phyloP scores from a whole-genome alignment of 148 eudicot species.

The Rhododendron simsii region DNA sequence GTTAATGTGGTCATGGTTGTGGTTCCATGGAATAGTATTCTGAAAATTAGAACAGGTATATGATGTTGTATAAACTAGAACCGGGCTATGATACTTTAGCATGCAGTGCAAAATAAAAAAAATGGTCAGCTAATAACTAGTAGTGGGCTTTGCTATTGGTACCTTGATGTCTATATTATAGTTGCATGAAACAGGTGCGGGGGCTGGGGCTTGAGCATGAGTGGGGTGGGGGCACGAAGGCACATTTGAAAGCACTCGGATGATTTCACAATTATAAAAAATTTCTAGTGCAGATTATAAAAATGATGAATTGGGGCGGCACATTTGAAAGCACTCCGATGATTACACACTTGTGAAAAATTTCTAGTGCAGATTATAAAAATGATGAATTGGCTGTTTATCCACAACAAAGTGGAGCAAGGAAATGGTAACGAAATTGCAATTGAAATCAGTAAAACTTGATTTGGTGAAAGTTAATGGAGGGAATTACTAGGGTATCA shows the following conservation, averaged over 20 bases:
- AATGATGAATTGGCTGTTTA: background rate
- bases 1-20: background rate
- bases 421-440: background rate
- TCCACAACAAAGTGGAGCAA: background rate
- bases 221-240: too few species aligned
- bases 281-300: background rate
- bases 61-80: background rate
- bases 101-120: background rate
- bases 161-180: background rate
- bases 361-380: background rate
- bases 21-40: background rate
- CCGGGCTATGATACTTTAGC: background rate
- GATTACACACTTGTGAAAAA: background rate
- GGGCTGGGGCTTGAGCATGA: background rate
- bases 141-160: background rate
- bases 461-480: background rate
- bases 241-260: background rate
- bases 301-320: background rate
- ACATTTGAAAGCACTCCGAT: background rate
- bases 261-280: background rate
- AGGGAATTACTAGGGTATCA: background rate
- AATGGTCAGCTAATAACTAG: background rate
- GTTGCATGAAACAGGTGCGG: background rate
- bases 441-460: background rate
- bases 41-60: background rate